Conservation (phyloP, 2,329 filamentous ascomycete genomes). For the Phaeosphaeria sp. region DNA sequence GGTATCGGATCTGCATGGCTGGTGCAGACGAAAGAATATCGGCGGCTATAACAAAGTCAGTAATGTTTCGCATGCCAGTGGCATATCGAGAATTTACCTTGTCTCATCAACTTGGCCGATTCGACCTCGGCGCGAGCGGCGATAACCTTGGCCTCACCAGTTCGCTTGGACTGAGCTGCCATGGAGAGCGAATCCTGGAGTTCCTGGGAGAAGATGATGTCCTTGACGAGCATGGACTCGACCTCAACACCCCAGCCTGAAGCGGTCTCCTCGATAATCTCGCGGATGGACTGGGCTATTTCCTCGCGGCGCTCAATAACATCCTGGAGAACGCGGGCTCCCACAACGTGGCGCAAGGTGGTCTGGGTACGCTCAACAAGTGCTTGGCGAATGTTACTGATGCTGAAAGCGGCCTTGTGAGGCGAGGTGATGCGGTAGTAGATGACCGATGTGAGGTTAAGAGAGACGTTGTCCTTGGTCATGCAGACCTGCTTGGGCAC, state of each 20-base stretch:
- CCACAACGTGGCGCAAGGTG: constrained; percentile 94
- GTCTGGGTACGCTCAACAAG: constrained; percentile 98
- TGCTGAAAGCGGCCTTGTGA: constrained; percentile 96
- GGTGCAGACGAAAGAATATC: constrained; percentile 91
- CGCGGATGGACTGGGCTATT: constrained; percentile 90
- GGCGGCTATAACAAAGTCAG: constrained; percentile 63
- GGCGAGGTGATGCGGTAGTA: constrained; percentile 98
- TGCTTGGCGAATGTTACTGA: constrained; percentile 93
- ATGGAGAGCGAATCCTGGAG: constrained; percentile 96
- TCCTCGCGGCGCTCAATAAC: constrained; percentile 98
- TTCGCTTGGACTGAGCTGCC: constrained; percentile 98
- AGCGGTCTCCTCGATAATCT: constrained; percentile 97
- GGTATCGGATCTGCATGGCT: constrained; percentile 79
- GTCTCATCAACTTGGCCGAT: constrained; percentile 65
- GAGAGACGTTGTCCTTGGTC: constrained; percentile 98
- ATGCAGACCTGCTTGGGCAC: constrained; percentile 97
- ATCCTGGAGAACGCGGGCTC: constrained; percentile 93
- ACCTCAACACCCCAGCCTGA: constrained; percentile 93
- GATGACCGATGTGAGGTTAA: constrained; percentile 94
- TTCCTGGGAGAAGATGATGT: constrained; percentile 96
- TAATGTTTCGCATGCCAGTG: too few relatives aligned
- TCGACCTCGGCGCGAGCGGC: constrained; percentile 96
- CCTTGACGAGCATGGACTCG: constrained; percentile 99
- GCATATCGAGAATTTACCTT: too few relatives aligned
- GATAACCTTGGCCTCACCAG: constrained; percentile 98